A percentile compares a stretch with the other conserved stretches of the same genome.
Conservation (phyloP, 2,329 filamentous ascomycete species). For the Colletotrichum caudatum region DNA sequence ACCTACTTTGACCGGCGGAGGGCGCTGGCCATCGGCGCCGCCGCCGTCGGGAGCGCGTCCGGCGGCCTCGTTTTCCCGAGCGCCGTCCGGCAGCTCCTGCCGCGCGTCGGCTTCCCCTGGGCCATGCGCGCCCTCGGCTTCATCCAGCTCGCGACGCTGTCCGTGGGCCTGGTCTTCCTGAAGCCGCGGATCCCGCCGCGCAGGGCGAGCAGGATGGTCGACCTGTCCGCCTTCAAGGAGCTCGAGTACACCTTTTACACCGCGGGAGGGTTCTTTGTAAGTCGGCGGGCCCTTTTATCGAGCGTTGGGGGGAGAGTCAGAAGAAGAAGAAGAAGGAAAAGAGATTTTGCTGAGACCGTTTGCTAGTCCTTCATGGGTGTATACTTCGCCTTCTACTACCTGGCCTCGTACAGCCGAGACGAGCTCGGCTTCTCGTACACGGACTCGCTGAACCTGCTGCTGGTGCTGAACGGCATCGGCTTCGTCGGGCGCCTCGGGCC, state of each 20-base stretch:
- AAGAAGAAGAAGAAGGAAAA: too few species aligned
- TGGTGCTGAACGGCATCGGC: slow-evolving; percentile 74
- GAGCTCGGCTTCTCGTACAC: slow-evolving; percentile 58
- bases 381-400: slow-evolving; percentile 71
- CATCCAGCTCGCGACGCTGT: slow-evolving; percentile 56
- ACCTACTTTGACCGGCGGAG: slow-evolving; percentile 70
- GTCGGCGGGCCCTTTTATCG: not conserved
- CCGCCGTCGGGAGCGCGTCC: slow-evolving; percentile 67
- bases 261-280: slow-evolving; percentile 35
- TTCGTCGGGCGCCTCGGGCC: slow-evolving; percentile 69
- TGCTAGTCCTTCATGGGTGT: slow-evolving; percentile 61
- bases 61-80: slow-evolving; percentile 66
- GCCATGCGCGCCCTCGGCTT: slow-evolving; percentile 63
- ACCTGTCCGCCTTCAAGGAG: slow-evolving; percentile 58
- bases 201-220: slow-evolving; percentile 56
- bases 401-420: slow-evolving; percentile 62
- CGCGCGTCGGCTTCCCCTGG: slow-evolving; percentile 67
- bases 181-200: slow-evolving; percentile 56
- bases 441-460: slow-evolving; percentile 70
- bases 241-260: slow-evolving; percentile 37
- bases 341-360: slow-evolving; percentile 32
- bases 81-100: slow-evolving; percentile 51
- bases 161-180: slow-evolving; percentile 53
- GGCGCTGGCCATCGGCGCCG: slow-evolving; percentile 69
- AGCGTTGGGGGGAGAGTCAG: too few species aligned